Evolutionary conservation across 257 asterid genomes (phyloP), one percentile per base, ranked within the genome.

Genomic region (Solanum neorickii): DNA sequence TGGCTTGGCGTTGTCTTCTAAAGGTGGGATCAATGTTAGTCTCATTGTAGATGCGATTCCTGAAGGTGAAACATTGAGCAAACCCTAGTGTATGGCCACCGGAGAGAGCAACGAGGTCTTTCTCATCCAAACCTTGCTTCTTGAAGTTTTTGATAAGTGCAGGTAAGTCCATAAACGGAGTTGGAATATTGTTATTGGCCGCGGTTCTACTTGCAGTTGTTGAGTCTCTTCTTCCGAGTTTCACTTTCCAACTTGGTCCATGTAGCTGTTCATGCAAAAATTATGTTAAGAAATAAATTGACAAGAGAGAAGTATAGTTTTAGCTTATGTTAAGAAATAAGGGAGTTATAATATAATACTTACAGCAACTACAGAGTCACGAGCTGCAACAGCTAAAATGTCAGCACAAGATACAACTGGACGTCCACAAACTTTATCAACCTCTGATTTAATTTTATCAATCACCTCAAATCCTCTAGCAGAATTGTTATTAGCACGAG

Each of bases 11-110:
- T 59, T 65, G 52, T 11, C 83, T 44, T 8, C 91, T 91, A 73
- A 91, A 93, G 62, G 8, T 23, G 8, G 90, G 42, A 46, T 92
- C 90, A 3, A 92, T 90, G 91, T 91, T 86, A 39, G 69, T 66
- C 9, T 87, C 91, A 49, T 83, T 88, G 88, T 92, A 90, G 7
- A 89, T 87, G 25, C 91, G 92, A 31, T 25, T 29, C 52, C 92
- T 86, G 73, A 93, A 93, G 59, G 42, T 9, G 27, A 6, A 23
- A 84, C 95, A 93, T 37, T 88, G 91, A 65, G 96, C 68, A 47
- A 91, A 84, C 3, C 94, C 96, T 35, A 93, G n/a, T 10, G 95
- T 89, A 76, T 92, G 96, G 20, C 91, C 91, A 14, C 93, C 95
- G 2, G 94, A 91, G 69, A 94, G 95, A 11, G 84, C 95, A 1